Conservation (phyloP, 2,329 filamentous ascomycete genomes). For the Alternaria sp. region DNA sequence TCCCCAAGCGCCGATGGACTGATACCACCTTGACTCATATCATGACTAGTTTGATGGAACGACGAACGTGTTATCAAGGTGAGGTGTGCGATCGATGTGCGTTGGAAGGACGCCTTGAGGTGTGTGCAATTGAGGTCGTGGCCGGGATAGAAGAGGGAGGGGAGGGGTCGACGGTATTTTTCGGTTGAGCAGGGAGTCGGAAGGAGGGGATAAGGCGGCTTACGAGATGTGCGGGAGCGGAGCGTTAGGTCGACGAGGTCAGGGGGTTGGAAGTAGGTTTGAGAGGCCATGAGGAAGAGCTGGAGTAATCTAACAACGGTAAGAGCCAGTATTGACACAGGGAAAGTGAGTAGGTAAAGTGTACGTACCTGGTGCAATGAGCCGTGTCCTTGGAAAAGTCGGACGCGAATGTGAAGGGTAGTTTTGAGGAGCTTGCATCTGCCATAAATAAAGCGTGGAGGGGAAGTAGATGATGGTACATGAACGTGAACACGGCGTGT, state of each 20-base stretch:
- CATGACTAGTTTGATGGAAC: neutral
- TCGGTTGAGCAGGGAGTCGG: constrained; percentile 10
- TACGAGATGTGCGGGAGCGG: constrained; percentile 19
- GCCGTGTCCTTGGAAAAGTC: constrained; percentile 8
- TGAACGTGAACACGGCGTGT: constrained; percentile 31
- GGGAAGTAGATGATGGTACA: constrained; percentile 39
- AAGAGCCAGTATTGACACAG: neutral
- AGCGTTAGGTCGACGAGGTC: constrained; percentile 37
- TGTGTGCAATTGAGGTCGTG: neutral
- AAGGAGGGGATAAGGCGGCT: constrained; percentile 23
- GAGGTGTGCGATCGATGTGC: neutral
- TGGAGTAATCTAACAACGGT: constrained; percentile 21
- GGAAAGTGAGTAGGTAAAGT: neutral
- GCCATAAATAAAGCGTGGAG: constrained; percentile 23
- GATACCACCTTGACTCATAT: neutral
- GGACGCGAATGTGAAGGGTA: constrained; percentile 31
- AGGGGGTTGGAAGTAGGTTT: constrained; percentile 35
- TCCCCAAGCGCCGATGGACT: neutral
- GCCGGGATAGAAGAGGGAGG: neutral
- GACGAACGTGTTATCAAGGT: neutral
- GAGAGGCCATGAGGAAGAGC: constrained; percentile 29
- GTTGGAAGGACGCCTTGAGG: neutral
- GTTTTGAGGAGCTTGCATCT: constrained; percentile 22
- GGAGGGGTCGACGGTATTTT: neutral
- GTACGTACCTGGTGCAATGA: constrained; percentile 13